Evolutionary conservation across 177 flowering plant species (phyloP), one percentile per base, ranked within the genome.

Genomic region (Vitis hybrid): DNA sequence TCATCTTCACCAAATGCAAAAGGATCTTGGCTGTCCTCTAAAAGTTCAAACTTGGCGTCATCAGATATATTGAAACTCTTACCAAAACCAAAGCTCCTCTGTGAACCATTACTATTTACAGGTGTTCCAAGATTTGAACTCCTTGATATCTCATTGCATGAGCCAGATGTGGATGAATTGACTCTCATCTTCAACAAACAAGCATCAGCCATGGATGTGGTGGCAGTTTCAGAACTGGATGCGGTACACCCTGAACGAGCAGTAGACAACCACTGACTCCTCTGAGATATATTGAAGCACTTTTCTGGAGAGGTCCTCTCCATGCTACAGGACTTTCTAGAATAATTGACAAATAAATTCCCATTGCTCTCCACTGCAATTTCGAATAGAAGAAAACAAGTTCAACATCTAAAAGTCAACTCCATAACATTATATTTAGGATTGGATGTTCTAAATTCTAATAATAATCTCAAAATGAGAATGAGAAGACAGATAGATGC

Each of bases 1-100:
- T 90, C 98, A 71, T 84, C 91, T 70, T 88, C 96, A 79, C 90
- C 88, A 81, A 95, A 95, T 69, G 95, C 97, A 88, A 86, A 95
- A 71, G 99, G 98, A 84, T 93, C 99, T 73, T 84, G 85, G 73
- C 80, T 82, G 59, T 87, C 92, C 67, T 86, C 87, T 39, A 74
- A 69, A 69, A 48, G 55, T 26, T 66, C 83, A 78, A 60, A 29
- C 16, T 58, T 68, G 11, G 21, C 67, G 61, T 68, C 76, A 53
- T 71, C 80, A 56, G 73, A 3, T 55, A 65, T 63, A 61, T 60
- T 63, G 14, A 68, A 51, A 68, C 73, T 87, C 75, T 75, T 76
- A 56, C 74, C 65, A 65, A 68, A 65, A 66, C 77, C 72, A 67
- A 64, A 12, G 11, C 78, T 79, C 18, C 62, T 68, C 80, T 66